A percentile compares a stretch with the other conserved stretches of the same genome.
phyloP scores from a whole-genome alignment of 1,139 yeast genomes.

The Blastobotrys arbuscula region DNA sequence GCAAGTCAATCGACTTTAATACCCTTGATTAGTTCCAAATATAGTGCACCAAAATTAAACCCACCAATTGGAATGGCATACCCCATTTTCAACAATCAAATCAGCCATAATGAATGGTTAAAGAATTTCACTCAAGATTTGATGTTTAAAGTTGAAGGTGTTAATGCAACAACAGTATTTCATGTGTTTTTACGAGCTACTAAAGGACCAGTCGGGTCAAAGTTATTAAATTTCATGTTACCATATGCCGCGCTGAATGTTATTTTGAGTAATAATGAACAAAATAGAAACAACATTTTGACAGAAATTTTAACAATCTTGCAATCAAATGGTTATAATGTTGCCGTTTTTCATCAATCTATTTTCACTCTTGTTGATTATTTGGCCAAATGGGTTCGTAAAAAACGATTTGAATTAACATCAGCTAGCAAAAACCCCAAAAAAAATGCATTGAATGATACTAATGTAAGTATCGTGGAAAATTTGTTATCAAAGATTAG shows the following conservation, averaged over 20 bases:
- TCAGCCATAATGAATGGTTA: conserved; percentile 49
- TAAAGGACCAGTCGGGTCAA: conserved; percentile 39
- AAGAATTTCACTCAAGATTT: conserved; percentile 61
- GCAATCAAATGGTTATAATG: conserved; percentile 40
- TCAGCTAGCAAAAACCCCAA: not conserved
- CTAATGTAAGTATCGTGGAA: conserved; percentile 31
- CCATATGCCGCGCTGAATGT: conserved; percentile 75
- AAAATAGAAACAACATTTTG: conserved; percentile 43
- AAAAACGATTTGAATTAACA: conserved; percentile 26
- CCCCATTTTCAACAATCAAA: conserved; percentile 42
- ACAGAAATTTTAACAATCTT: conserved; percentile 58
- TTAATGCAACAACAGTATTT: conserved; percentile 49
- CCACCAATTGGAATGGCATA: conserved; percentile 29
- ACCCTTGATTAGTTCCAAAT: conserved; percentile 71
- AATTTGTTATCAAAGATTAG: conserved; percentile 53
- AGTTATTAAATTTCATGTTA: conserved; percentile 60
- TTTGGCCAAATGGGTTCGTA: conserved; percentile 66
- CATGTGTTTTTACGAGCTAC: conserved; percentile 61
- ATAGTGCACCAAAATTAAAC: conserved; percentile 46
- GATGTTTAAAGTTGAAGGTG: conserved; percentile 41
- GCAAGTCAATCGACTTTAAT: conserved; percentile 68
- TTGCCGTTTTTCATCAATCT: conserved; percentile 61
- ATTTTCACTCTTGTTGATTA: conserved; percentile 79
- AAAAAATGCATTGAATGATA: conserved; percentile 10
- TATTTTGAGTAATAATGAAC: conserved; percentile 47